Percentiles rank a stretch among this genome's conserved stretches.
phyloP scores from a whole-genome alignment of 2,329 filamentous ascomycete species.

The Chaetomium strumarium region DNA sequence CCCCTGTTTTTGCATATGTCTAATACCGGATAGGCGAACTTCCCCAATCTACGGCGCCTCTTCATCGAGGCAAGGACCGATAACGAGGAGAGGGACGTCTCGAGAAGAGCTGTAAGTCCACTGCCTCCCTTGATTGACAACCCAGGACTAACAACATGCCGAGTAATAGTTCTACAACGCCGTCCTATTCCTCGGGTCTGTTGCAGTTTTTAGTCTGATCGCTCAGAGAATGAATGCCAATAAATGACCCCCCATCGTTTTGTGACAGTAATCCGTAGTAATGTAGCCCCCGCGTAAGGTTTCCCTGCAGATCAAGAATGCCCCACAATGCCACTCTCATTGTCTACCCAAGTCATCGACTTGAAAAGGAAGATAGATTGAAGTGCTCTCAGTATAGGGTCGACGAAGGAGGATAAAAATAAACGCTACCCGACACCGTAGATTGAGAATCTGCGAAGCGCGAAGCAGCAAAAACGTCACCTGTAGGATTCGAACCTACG shows the following conservation, averaged over 20 bases:
- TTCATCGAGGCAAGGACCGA: slow-evolving; percentile 94
- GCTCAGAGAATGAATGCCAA: slow-evolving; percentile 73
- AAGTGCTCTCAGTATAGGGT: too few relatives aligned
- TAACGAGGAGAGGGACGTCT: slow-evolving; percentile 90
- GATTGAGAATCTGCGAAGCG: too few relatives aligned
- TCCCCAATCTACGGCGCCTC: slow-evolving; percentile 90
- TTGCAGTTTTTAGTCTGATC: slow-evolving; percentile 87
- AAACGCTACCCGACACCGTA: too few relatives aligned
- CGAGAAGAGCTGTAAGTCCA: slow-evolving; percentile 73
- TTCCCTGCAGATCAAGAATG: too few relatives aligned
- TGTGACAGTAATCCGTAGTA: background rate
- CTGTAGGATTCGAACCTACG: slow-evolving; percentile 22
- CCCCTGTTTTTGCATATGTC: background rate
- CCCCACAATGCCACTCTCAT: too few relatives aligned
- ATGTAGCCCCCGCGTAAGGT: background rate
- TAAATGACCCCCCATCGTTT: slow-evolving; percentile 20
- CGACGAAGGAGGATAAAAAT: too few relatives aligned
- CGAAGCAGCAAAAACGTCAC: slow-evolving; percentile 13
- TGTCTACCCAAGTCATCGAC: too few relatives aligned
- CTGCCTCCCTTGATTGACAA: background rate
- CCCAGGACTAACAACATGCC: slow-evolving; percentile 8
- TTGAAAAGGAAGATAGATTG: too few relatives aligned
- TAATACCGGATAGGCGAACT: slow-evolving; percentile 51
- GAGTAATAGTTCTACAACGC: slow-evolving; percentile 91
- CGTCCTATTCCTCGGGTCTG: slow-evolving; percentile 91